Conservation (phyloP, 331 rosid species). For the Stylosanthes scabra region DNA sequence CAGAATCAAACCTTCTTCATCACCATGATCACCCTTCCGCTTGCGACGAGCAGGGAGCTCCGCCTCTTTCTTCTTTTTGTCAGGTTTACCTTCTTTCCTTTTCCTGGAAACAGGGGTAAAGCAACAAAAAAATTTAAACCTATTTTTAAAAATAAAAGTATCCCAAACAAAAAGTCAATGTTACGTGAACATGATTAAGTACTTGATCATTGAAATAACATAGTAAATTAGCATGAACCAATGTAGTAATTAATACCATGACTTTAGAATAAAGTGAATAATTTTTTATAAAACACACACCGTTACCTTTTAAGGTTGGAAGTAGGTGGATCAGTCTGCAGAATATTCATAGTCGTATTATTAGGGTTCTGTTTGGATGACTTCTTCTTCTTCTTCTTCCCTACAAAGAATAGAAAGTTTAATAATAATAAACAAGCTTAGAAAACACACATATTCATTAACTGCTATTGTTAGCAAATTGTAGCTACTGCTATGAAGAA, state of each 20-base stretch:
- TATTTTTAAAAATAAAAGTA: neutral
- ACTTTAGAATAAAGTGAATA: neutral
- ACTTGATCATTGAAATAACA: constrained; percentile 15
- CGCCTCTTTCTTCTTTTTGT: constrained; percentile 40
- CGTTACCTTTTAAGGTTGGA: constrained; percentile 38
- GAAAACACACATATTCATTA: too few species aligned
- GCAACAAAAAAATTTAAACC: constrained; percentile 17
- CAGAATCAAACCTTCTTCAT: constrained; percentile 51
- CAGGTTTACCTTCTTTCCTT: constrained; percentile 54
- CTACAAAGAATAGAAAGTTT: neutral
- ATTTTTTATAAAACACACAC: neutral
- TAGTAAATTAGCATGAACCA: constrained; percentile 1
- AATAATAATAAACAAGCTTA: too few species aligned
- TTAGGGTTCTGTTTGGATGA: neutral
- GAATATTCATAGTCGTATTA: constrained; percentile 36
- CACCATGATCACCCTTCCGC: constrained; percentile 47
- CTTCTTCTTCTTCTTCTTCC: constrained; percentile 5
- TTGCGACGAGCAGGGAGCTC: constrained; percentile 40
- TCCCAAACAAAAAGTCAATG: neutral
- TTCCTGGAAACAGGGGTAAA: constrained; percentile 54
- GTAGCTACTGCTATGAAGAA: too few species aligned
- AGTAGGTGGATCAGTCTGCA: neutral
- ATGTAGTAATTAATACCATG: neutral
- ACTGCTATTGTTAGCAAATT: too few species aligned
- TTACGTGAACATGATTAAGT: constrained; percentile 1